Evolutionary conservation across 2,329 filamentous ascomycete genomes (phyloP), one percentile per base, ranked within the genome.

Genomic region (Leptographium galeiforme): DNA sequence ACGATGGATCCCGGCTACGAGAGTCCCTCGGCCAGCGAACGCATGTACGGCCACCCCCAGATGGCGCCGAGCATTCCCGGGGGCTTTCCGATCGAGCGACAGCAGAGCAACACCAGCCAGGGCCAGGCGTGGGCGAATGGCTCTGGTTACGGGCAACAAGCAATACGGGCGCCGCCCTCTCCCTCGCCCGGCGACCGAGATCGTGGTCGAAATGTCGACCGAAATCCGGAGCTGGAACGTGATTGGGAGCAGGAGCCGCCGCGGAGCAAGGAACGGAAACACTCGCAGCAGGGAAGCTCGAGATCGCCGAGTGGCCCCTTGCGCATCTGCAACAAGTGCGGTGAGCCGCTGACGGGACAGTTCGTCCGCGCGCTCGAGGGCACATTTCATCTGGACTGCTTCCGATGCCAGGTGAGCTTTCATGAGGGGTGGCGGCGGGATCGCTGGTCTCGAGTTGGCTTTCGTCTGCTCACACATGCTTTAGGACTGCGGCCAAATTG

Each of bases 351-450:
- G 66, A 94, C 89, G 1, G 93, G 93, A 45, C 93, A 98, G 69
- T 98, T 97, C 66, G 93, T 98, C 59, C 82, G 93, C 62, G 93
- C 93, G 47, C 72, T 98, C 53, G 89, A 90, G 53, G 90, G 89
- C 55, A 97, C 91, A 52, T 98, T 89, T 67, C 93, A 98, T 72
- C 72, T 98, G 60, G 91, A 98, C 68, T 98, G 93, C 75, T 98
- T 98, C 71, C 94, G 89, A 67, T 98, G 93, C 69, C 81, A 89
- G 71, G 91, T 96, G 79, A 72, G 82, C 53, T 47, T 8, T 16
- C 10, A 48, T 36, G 6, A 18, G 30, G 18, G 13, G 32, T 6
- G 11, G 33, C 13, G 32, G 4, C 6, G 8, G n/a, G 45, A 18
- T 45, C 2, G 25, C 25, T 5, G 25, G 25, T 25, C 25, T 25